Percentiles rank a stretch among this genome's conserved stretches.
Evolutionary conservation across 192 early-diverging fungal genomes (phyloP).

Genomic region (Podila epigama): DNA sequence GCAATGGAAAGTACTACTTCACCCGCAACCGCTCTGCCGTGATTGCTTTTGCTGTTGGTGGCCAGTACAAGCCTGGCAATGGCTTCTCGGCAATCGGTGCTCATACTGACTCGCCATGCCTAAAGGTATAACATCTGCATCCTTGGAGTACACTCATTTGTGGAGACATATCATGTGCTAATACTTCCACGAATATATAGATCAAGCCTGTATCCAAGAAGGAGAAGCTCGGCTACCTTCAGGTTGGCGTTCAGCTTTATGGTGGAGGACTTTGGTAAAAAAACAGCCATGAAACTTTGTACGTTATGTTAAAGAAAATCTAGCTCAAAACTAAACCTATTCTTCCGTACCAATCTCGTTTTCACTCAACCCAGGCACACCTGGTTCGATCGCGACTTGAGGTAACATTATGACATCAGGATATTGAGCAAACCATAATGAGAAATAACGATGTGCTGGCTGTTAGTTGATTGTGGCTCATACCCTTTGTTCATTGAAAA

Average conservation of each 20-base stretch:
- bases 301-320: too few species aligned
- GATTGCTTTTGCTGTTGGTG: conserved; percentile 94
- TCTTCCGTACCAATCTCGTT: neutral
- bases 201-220: conserved; percentile 97
- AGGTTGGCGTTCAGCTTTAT: conserved; percentile 92
- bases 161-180: too few species aligned
- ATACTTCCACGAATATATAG: conserved; percentile 31
- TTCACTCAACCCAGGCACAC: conserved; percentile 72
- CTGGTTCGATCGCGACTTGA: conserved; percentile 99
- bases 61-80: conserved; percentile 81
- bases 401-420: too few species aligned
- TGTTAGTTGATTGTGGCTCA: neutral
- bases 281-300: neutral
- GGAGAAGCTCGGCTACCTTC: conserved; percentile 82
- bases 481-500: neutral
- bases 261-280: conserved; percentile 93
- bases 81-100: conserved; percentile 93
- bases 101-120: conserved; percentile 97
- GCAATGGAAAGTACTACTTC: conserved; percentile 94
- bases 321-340: neutral
- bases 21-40: conserved; percentile 91
- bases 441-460: neutral
- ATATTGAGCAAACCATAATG: neutral
- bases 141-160: too few species aligned
- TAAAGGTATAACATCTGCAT: too few species aligned